These are phyloP conservation scores for Fusarium domesticum DNA, from an alignment of 2,329 filamentous ascomycete genomes.

Conservation along the genomic window DNA sequence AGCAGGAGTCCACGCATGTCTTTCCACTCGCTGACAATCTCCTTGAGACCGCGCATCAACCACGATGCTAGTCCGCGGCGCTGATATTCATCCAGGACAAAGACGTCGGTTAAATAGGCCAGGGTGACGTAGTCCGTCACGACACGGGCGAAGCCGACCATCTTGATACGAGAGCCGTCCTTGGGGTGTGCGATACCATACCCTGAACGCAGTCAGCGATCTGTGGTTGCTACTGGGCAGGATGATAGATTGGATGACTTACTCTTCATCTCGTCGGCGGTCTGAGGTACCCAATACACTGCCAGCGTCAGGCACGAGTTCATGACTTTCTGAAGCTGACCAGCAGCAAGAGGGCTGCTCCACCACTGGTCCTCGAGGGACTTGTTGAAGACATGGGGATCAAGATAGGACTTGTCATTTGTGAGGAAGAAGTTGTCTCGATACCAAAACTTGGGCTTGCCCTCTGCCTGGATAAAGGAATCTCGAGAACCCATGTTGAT, in stretches of 20 bases:
- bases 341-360: constrained; percentile 50
- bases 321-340: constrained; percentile 49
- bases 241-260: constrained; percentile 8
- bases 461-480: constrained; percentile 30
- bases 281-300: constrained; percentile 48
- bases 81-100: constrained; percentile 58
- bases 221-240: neutral
- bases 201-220: constrained; percentile 24
- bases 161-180: constrained; percentile 32
- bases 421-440: constrained; percentile 58
- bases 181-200: constrained; percentile 33
- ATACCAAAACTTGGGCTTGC: constrained; percentile 45
- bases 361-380: constrained; percentile 60
- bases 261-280: constrained; percentile 40
- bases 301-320: constrained; percentile 59
- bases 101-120: constrained; percentile 67
- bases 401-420: constrained; percentile 55
- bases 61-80: constrained; percentile 61
- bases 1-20: constrained; percentile 59
- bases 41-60: constrained; percentile 60
- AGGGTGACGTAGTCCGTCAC: constrained; percentile 69
- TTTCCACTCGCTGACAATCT: constrained; percentile 54
- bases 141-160: constrained; percentile 49
- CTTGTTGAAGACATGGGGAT: constrained; percentile 51
- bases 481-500: constrained; percentile 28